Evolutionary conservation across 371 early-diverging fungal species (phyloP).

Genomic region (Saksenaea oblongispora): DNA sequence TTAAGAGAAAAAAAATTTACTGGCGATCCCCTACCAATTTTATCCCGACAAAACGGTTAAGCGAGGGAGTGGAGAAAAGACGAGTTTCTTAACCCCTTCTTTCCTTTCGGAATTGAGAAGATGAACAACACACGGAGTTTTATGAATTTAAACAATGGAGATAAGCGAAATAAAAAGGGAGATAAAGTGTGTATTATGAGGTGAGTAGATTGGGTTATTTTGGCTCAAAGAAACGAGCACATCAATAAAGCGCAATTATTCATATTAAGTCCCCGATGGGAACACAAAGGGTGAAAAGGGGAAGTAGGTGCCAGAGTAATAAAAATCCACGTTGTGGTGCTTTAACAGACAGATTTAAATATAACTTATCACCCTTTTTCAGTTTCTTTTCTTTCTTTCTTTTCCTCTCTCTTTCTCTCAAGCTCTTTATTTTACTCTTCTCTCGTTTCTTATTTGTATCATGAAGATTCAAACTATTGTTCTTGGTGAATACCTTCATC

Average conservation of each 20-base stretch:
- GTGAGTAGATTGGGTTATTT: not conserved
- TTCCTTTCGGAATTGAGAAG: not conserved
- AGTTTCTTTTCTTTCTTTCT: not conserved
- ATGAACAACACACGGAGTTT: not conserved
- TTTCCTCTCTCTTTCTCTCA: not conserved
- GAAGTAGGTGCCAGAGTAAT: not conserved
- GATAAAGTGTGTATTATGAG: not conserved
- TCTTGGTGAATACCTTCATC: constrained; percentile 20
- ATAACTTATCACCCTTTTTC: not conserved
- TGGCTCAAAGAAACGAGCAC: constrained; percentile 3
- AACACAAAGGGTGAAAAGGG: constrained; percentile 6
- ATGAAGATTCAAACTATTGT: constrained; percentile 1
- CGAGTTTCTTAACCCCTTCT: not conserved
- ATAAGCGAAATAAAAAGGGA: not conserved
- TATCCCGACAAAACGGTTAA: not conserved
- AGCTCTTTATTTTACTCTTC: not conserved
- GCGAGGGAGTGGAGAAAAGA: not conserved
- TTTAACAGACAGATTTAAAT: constrained; percentile 1
- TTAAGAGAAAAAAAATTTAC: no score
- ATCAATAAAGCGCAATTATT: constrained; percentile 6
- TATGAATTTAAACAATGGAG: not conserved
- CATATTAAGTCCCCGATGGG: constrained; percentile 5
- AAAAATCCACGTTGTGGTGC: constrained; percentile 1
- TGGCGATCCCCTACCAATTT: not conserved
- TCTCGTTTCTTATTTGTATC: not conserved